A percentile compares a stretch with the other conserved stretches of the same genome.
Conservation (phyloP, 1,284 basidiomycete genomes). For the Moesziomyces globuligerus region DNA sequence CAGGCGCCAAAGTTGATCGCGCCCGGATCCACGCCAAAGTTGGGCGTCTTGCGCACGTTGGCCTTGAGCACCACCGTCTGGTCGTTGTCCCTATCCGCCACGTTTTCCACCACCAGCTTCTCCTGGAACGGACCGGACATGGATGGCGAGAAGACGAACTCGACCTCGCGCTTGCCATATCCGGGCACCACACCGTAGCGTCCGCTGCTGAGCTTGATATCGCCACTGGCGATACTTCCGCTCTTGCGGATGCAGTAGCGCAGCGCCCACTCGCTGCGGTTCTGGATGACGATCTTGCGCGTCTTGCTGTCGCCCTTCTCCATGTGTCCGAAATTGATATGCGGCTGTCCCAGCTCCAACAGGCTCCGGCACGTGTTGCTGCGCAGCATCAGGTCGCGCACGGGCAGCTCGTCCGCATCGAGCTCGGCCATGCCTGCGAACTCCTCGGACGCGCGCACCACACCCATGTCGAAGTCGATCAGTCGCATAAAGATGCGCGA, state of each 20-base stretch:
- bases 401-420: conserved; percentile 68
- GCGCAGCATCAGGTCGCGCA: conserved; percentile 70
- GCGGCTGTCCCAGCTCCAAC: conserved; percentile 70
- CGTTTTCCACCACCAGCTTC: conserved; percentile 70
- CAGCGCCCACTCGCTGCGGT: conserved; percentile 69
- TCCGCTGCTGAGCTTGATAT: conserved; percentile 70
- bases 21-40: conserved; percentile 69
- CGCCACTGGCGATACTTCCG: conserved; percentile 71
- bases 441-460: conserved; percentile 47
- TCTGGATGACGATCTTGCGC: conserved; percentile 71
- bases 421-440: conserved; percentile 62
- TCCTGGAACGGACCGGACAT: conserved; percentile 70
- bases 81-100: conserved; percentile 70
- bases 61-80: conserved; percentile 70
- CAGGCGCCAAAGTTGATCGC: conserved; percentile 67
- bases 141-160: conserved; percentile 68
- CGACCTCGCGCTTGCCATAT: conserved; percentile 70
- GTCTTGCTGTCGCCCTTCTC: conserved; percentile 71
- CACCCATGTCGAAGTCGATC: conserved; percentile 68
- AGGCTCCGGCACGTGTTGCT: conserved; percentile 69
- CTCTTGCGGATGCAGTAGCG: conserved; percentile 71
- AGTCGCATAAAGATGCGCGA: conserved; percentile 70
- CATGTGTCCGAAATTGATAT: conserved; percentile 72
- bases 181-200: conserved; percentile 71
- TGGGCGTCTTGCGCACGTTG: conserved; percentile 69